Conservation (phyloP, 2,329 filamentous ascomycete species). For the Meredithiella fracta region DNA sequence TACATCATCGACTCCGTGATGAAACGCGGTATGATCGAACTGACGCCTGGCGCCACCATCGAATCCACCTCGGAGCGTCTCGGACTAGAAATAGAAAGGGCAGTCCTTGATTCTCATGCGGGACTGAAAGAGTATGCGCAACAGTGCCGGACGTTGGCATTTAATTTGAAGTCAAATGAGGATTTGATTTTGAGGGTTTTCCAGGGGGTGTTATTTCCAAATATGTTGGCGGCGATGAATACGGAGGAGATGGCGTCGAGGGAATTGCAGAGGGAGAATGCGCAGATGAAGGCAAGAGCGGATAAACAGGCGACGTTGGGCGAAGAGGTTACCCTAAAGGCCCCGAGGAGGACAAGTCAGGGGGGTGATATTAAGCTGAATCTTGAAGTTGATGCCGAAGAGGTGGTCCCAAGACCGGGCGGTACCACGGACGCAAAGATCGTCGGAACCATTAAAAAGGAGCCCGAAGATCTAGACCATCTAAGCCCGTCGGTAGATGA, state of each 20-base stretch:
- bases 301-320: conserved; percentile 78
- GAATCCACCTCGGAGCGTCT: conserved; percentile 52
- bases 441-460: conserved; percentile 21
- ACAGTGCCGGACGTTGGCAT: conserved; percentile 60
- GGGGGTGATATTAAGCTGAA: conserved; percentile 80
- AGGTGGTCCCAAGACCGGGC: conserved; percentile 17
- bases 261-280: conserved; percentile 64
- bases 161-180: conserved; percentile 80
- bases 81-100: conserved; percentile 66
- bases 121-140: conserved; percentile 35
- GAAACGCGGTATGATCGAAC: conserved; percentile 45
- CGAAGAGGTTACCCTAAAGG: conserved; percentile 57
- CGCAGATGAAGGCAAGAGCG: conserved; percentile 58
- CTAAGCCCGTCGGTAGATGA: conserved; percentile 24
- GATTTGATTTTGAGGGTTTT: conserved; percentile 62
- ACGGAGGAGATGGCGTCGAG: conserved; percentile 83
- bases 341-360: conserved; percentile 85
- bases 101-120: conserved; percentile 40
- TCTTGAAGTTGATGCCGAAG: conserved; percentile 23
- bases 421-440: conserved; percentile 10
- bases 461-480: conserved; percentile 26
- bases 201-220: conserved; percentile 51
- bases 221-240: conserved; percentile 73
- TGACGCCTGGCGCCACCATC: conserved; percentile 46
- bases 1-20: conserved; percentile 49